A percentile compares a stretch with the other conserved stretches of the same genome.
phyloP scores from a whole-genome alignment of 495 filamentous ascomycete species.

The Lindgomyces ingoldianus region DNA sequence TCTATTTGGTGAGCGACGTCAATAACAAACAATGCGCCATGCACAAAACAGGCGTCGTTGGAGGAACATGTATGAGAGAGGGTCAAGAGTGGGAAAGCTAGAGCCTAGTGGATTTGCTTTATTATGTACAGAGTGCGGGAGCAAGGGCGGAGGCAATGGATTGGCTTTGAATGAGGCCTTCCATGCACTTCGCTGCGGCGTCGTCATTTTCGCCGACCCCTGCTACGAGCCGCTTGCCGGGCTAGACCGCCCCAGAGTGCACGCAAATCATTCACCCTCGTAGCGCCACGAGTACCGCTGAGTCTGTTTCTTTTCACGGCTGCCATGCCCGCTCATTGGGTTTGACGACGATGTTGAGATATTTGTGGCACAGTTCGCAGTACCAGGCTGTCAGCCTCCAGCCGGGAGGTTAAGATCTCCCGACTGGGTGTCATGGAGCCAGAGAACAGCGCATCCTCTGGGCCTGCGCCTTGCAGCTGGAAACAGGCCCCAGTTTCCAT shows the following conservation, averaged over 20 bases:
- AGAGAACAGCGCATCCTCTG: neutral
- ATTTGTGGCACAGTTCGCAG: neutral
- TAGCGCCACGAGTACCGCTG: neutral
- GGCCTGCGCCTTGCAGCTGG: neutral
- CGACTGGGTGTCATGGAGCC: neutral
- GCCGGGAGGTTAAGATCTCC: neutral
- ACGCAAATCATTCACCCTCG: neutral
- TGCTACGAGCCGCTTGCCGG: neutral
- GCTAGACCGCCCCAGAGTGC: neutral
- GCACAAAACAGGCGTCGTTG: neutral
- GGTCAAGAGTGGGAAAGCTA: neutral
- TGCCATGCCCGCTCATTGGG: neutral
- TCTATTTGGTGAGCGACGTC: neutral
- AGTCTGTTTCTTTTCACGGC: neutral
- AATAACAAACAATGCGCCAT: constrained; percentile 22
- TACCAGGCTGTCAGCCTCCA: neutral
- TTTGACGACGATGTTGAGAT: neutral
- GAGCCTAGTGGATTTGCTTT: neutral
- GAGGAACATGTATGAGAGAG: neutral
- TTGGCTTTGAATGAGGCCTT: neutral
- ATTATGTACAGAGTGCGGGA: neutral
- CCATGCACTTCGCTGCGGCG: too few species aligned
- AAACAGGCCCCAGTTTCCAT: neutral
- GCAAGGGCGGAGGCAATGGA: neutral
- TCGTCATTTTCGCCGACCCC: neutral